phyloP scores from a whole-genome alignment of 2,329 filamentous ascomycete species.

The Sphaerulina musiva region DNA sequence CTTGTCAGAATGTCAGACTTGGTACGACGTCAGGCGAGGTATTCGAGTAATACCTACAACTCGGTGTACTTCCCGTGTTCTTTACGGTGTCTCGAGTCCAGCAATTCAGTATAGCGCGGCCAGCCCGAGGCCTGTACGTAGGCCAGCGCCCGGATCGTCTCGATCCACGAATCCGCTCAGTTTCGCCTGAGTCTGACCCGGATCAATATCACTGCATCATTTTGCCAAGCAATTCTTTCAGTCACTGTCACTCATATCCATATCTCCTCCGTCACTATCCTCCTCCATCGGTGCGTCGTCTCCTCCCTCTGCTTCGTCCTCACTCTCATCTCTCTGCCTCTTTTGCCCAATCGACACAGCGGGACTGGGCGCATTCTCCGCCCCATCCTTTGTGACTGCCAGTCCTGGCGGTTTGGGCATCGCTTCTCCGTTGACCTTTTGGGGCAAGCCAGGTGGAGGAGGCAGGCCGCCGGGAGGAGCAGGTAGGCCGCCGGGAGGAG shows the following conservation, averaged over 20 bases:
- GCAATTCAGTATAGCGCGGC: too few relatives aligned
- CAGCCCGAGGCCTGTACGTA: too few relatives aligned
- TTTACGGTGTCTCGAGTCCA: too few relatives aligned
- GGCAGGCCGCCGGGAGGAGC: slow-evolving; percentile 24
- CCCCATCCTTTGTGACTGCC: slow-evolving; percentile 34
- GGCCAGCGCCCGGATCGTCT: too few relatives aligned
- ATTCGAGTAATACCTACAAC: too few relatives aligned
- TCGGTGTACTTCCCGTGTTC: too few relatives aligned
- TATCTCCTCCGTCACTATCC: slow-evolving; percentile 47
- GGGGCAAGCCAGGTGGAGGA: slow-evolving; percentile 23
- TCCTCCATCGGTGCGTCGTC: slow-evolving; percentile 42
- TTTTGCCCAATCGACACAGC: slow-evolving; percentile 50
- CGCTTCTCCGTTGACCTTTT: slow-evolving; percentile 29
- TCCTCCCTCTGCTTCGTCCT: slow-evolving; percentile 28
- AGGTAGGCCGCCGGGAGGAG: slow-evolving; percentile 21
- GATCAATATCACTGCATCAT: neutral
- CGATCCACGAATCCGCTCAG: too few relatives aligned
- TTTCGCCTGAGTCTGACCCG: too few relatives aligned
- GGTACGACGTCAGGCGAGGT: too few relatives aligned
- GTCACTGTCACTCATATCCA: slow-evolving; percentile 67
- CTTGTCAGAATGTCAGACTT: too few relatives aligned
- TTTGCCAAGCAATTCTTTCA: slow-evolving; percentile 11
- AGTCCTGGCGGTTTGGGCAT: slow-evolving; percentile 24
- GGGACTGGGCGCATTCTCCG: slow-evolving; percentile 46
- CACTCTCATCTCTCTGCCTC: slow-evolving; percentile 36